These are phyloP conservation scores for Artomyces pyxidatus DNA, from an alignment of 768 basidiomycete genomes.

Conservation along the genomic window DNA sequence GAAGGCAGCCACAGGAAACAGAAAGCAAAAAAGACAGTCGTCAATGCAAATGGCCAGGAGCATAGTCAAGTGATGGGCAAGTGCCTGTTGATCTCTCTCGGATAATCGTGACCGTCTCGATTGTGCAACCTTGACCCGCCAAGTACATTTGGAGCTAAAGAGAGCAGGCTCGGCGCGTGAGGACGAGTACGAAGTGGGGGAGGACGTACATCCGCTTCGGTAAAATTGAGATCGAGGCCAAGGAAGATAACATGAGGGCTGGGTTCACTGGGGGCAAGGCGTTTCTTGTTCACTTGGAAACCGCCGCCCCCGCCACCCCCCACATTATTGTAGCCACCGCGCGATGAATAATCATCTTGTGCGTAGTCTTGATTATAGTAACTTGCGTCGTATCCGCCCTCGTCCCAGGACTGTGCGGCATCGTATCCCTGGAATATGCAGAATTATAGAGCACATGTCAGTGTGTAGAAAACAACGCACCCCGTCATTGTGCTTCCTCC, in stretches of 20 bases:
- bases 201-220: constrained; percentile 83
- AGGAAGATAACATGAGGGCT: constrained; percentile 94
- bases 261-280: constrained; percentile 74
- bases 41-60: constrained; percentile 58
- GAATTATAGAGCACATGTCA: too few species aligned
- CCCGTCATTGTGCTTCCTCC: constrained; percentile 72
- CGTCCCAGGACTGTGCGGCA: constrained; percentile 39
- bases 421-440: constrained; percentile 42
- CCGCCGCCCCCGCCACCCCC: constrained; percentile 4
- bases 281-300: constrained; percentile 49
- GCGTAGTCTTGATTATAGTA: constrained; percentile 26
- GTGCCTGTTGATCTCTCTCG: constrained; percentile 94
- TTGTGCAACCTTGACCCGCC: constrained; percentile 58
- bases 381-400: constrained; percentile 29
- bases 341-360: constrained; percentile 39
- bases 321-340: constrained; percentile 33
- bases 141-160: constrained; percentile 74
- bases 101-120: constrained; percentile 91
- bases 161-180: constrained; percentile 17
- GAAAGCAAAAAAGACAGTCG: constrained; percentile 40
- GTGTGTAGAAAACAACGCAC: constrained; percentile 33
- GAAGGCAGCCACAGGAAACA: constrained; percentile 4
- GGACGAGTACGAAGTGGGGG: constrained; percentile 23
- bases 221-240: constrained; percentile 86
- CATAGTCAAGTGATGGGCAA: constrained; percentile 73